Evolutionary conservation across 23 red algal genomes (phyloP), one percentile per base, ranked within the genome.

Genomic region (Gracilariopsis chorda): DNA sequence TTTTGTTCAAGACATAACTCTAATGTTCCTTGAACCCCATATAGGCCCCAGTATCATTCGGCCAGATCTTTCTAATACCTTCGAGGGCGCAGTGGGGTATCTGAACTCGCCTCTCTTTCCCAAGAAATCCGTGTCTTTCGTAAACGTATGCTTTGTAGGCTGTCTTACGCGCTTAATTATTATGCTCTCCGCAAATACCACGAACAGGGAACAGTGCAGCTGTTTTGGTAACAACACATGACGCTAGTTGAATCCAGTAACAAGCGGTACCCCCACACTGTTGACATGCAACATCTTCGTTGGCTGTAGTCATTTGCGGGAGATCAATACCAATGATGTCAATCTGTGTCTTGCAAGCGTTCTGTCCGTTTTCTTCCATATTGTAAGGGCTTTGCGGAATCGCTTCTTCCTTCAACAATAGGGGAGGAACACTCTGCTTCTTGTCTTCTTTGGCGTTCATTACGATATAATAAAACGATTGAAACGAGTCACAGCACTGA

Each of bases 61-160:
- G 74, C 45, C 74, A 78, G n/a, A 78, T 24, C n/a, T 33, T 39
- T 39, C 74, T 32, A 53, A 78, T 78, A 10, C n/a, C 45, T 25
- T 57, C 74, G 11, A 53, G 46, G 4, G 27, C 45, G 45, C 74
- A 78, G 2, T 16, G 25, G 4, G 45, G 8, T 55, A 53, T 20
- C 45, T 57, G 74, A 29, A 29, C 34, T 57, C 74, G 16, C 4
- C 45, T 78, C 37, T 23, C 74, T 11, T 45, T 44, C 5, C 74
- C 34, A 7, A 53, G 7, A 39, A 78, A 52, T 1, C 11, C 74
- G 51, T 78, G 24, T 6, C 74, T 4, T 29, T 78, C 74, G 10
- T 55, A 78, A 5, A 78, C n/a, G 32, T 55, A 78, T 24, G 27
- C 29, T 25, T 37, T 78, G 27, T 53, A 78, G 28, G 74, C 74